phyloP scores from a whole-genome alignment of 176 grass and related monocot species.

The Tillandsia leiboldiana region DNA sequence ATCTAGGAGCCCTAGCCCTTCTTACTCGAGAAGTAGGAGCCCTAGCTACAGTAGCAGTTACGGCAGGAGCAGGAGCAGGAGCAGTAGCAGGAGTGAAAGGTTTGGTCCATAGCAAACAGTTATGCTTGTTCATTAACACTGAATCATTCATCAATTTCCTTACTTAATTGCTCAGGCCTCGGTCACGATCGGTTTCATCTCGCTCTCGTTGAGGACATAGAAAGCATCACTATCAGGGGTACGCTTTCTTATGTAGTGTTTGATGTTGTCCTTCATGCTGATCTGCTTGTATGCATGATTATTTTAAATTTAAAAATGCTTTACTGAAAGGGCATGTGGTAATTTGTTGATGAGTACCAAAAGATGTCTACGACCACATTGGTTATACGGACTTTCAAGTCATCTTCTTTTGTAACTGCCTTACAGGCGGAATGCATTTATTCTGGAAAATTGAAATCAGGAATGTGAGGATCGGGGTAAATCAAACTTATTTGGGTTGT shows the following conservation, averaged over 20 bases:
- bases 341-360: too few species aligned
- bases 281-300: too few species aligned
- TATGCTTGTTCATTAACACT: slow-evolving; percentile 3
- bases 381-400: too few species aligned
- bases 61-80: slow-evolving; percentile 45
- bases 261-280: background rate
- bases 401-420: too few species aligned
- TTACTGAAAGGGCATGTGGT: too few species aligned
- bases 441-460: background rate
- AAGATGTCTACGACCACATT: too few species aligned
- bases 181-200: slow-evolving; percentile 54
- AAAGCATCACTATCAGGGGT: slow-evolving; percentile 47
- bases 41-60: slow-evolving; percentile 46
- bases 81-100: slow-evolving; percentile 20
- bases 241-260: background rate
- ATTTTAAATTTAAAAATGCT: too few species aligned
- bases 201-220: slow-evolving; percentile 43
- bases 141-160: slow-evolving; percentile 1
- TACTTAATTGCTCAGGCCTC: slow-evolving; percentile 47
- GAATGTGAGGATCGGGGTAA: background rate
- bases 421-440: background rate
- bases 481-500: background rate
- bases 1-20: slow-evolving; percentile 51
- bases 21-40: slow-evolving; percentile 49
- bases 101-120: slow-evolving; percentile 4